Base-by-base conservation (phyloP, 2,329 filamentous ascomycete species). In the Ophiostoma novo-ulmi region DNA sequence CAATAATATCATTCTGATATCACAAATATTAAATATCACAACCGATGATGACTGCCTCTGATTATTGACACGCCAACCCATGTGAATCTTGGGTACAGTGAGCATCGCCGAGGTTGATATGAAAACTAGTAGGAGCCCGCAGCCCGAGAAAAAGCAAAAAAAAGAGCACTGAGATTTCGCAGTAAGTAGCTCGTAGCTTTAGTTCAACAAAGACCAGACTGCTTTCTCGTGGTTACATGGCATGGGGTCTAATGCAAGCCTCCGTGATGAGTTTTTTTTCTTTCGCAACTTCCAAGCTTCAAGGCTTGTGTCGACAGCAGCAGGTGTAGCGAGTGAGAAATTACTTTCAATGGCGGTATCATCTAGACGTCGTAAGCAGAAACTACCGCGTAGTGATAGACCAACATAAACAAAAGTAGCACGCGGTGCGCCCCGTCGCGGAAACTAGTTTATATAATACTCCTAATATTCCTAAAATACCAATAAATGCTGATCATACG, bases 361-460 rank as follows among this genome's bases (percentile, higher is more conserved):
- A 48, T n/a, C 8, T 48, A 7, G 44, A 48, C 44, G 17, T 20
- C 44, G 17, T n/a, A n/a, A 48, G 44, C 20, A 48, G 17, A 17
- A 48, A 17, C 17, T 48, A 6, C 44, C 20, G 44, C 44, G 22
- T 13, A 35, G 8, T 11, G 14, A 63, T 5, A 5, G 58, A 35
- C 13, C 58, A 63, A 20, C 58, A 35, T 26, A 31, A 8, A 26
- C 7, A 63, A 58, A 6, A 26, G 52, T 35, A 35, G 58, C 26
- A 63, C 26, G 58, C 58, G 58, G 58, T 63, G 58, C 58, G 58
- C 58, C 14, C 58, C 58, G 58, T 63, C 26, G 26, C 58, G 58
- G 22, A 26, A 63, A 63, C 13, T 35, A 61, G 26, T 17, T 35
- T 13, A 63, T 35, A 1, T 10, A 20, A 26, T 63, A 31, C 2